These are phyloP conservation scores for Lachnellula willkommii DNA, from an alignment of 2,329 filamentous ascomycete species.

Conservation along the genomic window DNA sequence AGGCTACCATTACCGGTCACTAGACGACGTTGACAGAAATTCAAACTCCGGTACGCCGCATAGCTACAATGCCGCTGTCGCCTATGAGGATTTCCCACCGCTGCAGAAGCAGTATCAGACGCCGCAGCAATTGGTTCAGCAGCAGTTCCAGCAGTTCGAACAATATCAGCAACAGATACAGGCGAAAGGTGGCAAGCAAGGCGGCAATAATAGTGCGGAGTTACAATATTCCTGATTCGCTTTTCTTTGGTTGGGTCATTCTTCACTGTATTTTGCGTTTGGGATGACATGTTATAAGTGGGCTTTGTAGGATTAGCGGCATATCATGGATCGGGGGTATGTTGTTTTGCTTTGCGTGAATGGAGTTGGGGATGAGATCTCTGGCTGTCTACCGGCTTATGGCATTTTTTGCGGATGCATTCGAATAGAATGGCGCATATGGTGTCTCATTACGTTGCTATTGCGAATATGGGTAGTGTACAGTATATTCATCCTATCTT, in stretches of 20 bases:
- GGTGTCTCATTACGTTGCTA: not conserved
- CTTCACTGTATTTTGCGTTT: not conserved
- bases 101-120: slow-evolving; percentile 31
- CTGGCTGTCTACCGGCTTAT: not conserved
- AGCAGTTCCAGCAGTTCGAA: slow-evolving; percentile 29
- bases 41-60: slow-evolving; percentile 35
- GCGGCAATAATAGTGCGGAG: slow-evolving; percentile 22
- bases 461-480: not conserved
- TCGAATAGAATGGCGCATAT: not conserved
- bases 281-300: not conserved
- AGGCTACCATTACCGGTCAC: slow-evolving; percentile 55
- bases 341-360: not conserved
- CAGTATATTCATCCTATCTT: not conserved
- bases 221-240: slow-evolving; percentile 21
- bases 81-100: slow-evolving; percentile 33
- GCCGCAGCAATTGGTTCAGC: slow-evolving; percentile 30
- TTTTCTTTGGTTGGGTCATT: slow-evolving; percentile 3
- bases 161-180: slow-evolving; percentile 27
- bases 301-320: not conserved
- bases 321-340: not conserved
- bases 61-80: slow-evolving; percentile 28
- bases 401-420: not conserved
- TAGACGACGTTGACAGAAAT: slow-evolving; percentile 57
- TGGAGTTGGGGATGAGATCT: not conserved
- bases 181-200: slow-evolving; percentile 12